phyloP scores from a whole-genome alignment of 2,329 filamentous ascomycete species.

The Sphaerostilbella broomeana region DNA sequence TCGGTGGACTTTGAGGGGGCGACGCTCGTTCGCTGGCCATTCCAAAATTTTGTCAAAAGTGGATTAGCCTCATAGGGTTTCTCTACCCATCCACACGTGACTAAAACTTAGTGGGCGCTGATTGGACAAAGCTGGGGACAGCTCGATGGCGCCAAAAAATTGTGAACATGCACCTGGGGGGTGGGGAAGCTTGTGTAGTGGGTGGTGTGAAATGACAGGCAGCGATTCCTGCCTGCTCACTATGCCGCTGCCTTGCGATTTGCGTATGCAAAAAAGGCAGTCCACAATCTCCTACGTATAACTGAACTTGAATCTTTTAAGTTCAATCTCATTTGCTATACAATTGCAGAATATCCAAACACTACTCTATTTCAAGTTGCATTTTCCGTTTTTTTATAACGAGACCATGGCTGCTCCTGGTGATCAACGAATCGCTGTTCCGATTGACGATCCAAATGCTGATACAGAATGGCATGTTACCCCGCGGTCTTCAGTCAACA shows the following conservation, averaged over 20 bases:
- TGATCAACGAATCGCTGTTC: conserved; percentile 66
- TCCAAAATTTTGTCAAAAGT: conserved; percentile 33
- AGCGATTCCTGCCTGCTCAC: no score
- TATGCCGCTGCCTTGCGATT: conserved; percentile 8
- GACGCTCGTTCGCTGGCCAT: conserved; percentile 28
- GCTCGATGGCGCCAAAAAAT: conserved; percentile 11
- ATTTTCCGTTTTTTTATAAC: not conserved
- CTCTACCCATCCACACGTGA: conserved; percentile 33
- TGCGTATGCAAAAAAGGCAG: no score
- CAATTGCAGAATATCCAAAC: no score
- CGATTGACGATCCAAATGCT: conserved; percentile 89
- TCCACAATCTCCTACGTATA: no score
- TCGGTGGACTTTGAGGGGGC: conserved; percentile 33
- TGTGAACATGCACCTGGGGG: conserved; percentile 11
- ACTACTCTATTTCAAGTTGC: no score
- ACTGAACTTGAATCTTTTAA: no score
- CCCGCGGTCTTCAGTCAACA: conserved; percentile 18
- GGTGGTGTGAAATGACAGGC: conserved; percentile 13
- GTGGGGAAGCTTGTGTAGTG: conserved; percentile 5
- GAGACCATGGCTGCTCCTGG: conserved; percentile 54
- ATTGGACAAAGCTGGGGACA: conserved; percentile 17
- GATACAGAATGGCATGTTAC: conserved; percentile 85
- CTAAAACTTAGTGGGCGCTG: not conserved
- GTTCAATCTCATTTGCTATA: no score
- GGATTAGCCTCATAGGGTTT: conserved; percentile 35